Base-by-base conservation (phyloP, 306 rosid species). In the Carpinus viminea region DNA sequence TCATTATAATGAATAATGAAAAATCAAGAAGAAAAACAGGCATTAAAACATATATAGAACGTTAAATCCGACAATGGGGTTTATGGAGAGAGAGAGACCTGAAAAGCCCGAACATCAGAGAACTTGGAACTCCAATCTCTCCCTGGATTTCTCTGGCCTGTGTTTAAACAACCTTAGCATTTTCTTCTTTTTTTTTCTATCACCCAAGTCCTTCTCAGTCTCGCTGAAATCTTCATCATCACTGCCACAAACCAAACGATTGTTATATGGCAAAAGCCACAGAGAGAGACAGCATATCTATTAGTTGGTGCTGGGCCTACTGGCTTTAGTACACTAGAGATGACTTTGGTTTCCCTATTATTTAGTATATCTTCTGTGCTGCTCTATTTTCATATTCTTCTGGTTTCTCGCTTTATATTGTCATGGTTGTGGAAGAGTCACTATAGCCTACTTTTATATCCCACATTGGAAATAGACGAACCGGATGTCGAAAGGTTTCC, bases 61-160 rank as follows among this genome's bases (percentile, higher is more conserved):
- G 8, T 28, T 4, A 26, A 3, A n/a, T 20, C 38, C 21, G 3
- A 38, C 11, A 15, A 7, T 16, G 8, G 11, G 21, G 46, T 68
- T 1, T n/a, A 11, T 41, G 48, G 2, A 2, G 4, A 51, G 11
- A 43, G 66, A 73, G 8, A 74, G 73, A 87, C 91, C 90, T 87
- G 87, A 11, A 82, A 76, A 2, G 86, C 88, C 24, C 87, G 80
- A 48, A 87, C 81, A 59, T 90, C 72, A 24, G 93, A 86, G 78
- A 90, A 82, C 74, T 80, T 87, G n/a, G 87, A 87, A 87, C 68
- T 89, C 89, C 21, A 83, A 34, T 80, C 65, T 80, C 3, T 84
- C 87, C 31, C 70, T 73, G 70, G 83, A 50, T 72, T 73, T 79
- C 57, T 87, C 76, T 66, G 78, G 46, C 79, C 31, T 18, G 65